Evolutionary conservation across 2,329 filamentous ascomycete species (phyloP), one percentile per base, ranked within the genome.

Genomic region (Clarireedia hainanense): DNA sequence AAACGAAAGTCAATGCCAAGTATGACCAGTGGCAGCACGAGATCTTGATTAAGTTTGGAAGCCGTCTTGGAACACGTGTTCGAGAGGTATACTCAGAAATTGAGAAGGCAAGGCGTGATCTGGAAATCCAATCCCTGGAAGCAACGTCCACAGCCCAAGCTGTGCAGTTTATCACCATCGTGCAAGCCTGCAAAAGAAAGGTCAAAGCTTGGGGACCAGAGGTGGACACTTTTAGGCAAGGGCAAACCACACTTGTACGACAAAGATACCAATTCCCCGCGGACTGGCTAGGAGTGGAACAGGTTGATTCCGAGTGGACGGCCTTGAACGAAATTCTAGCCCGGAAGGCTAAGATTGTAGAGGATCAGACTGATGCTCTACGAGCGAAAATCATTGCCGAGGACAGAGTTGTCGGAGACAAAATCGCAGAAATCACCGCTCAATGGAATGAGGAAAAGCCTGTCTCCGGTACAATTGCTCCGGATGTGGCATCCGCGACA

Each of bases 1-100:
- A 99, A 72, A 90, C 92, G 56, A 96, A 96, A 72, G 94, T 99
- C 71, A 99, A 97, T 67, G 90, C 91, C 65, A 99, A 97, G 71
- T 99, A 99, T 69, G 95, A 99, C 69, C 92, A 97, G 71, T 99
- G 95, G 94, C 94, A 99, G 71, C 90, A 96, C 65, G 94, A 99
- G 63, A 95, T 99, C 55, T 78, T 97, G 39, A 82, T 88, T 64
- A 96, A 96, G 69, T 99, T 99, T 72, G 94, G 91, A 39, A 80
- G 81, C 56, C 89, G 94, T 55, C 85, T 99, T 47, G 90, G 91
- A 47, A 88, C 83, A 60, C 88, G 91, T 50, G 95, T 97, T 84
- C 83, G 90, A 49, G 94, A 99, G 67, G 86, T 96, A 4, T 91
- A 94, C 65, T 85, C 88, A 12, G 92, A 97, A 60, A 88, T 99